Conservation (phyloP, 148 eudicot genomes). For the Spergularia marina region DNA sequence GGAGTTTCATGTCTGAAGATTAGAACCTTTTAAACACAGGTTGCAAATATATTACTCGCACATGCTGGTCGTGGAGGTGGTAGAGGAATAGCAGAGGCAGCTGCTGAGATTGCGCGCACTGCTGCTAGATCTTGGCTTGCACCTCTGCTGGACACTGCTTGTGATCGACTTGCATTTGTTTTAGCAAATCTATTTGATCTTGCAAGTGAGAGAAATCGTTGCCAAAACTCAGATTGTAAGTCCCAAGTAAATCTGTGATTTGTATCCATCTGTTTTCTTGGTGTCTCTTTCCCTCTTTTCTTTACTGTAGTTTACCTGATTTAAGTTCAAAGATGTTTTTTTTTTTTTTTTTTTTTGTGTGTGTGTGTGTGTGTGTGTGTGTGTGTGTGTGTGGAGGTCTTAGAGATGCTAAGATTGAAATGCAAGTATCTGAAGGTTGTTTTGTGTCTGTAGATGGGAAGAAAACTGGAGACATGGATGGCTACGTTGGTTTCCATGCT, state of each 20-base stretch:
- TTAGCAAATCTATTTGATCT: conserved; percentile 78
- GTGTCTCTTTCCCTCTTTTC: neutral
- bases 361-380: too few relatives aligned
- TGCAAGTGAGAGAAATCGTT: conserved; percentile 68
- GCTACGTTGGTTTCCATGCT: conserved; percentile 88
- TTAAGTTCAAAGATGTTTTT: too few relatives aligned
- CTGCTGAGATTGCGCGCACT: conserved; percentile 98
- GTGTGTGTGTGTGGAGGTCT: too few relatives aligned
- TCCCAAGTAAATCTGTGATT: neutral
- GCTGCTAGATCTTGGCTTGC: conserved; percentile 94
- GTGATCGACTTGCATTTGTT: conserved; percentile 92
- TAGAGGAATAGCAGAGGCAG: conserved; percentile 86
- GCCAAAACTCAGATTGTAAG: conserved; percentile 62
- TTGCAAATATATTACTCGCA: conserved; percentile 94
- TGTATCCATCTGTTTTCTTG: neutral
- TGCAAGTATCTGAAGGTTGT: conserved; percentile 5
- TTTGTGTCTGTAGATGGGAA: conserved; percentile 46
- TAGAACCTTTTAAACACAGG: conserved; percentile 39
- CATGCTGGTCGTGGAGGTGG: conserved; percentile 93
- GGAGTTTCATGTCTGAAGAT: conserved; percentile 12
- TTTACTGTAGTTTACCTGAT: too few relatives aligned
- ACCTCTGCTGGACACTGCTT: conserved; percentile 90
- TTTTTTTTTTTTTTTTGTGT: too few relatives aligned
- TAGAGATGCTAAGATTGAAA: neutral
- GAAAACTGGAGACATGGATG: conserved; percentile 83